Conservation (phyloP, 225 moss, liverwort and hornwort genomes). For the Sphagnum contortum region DNA sequence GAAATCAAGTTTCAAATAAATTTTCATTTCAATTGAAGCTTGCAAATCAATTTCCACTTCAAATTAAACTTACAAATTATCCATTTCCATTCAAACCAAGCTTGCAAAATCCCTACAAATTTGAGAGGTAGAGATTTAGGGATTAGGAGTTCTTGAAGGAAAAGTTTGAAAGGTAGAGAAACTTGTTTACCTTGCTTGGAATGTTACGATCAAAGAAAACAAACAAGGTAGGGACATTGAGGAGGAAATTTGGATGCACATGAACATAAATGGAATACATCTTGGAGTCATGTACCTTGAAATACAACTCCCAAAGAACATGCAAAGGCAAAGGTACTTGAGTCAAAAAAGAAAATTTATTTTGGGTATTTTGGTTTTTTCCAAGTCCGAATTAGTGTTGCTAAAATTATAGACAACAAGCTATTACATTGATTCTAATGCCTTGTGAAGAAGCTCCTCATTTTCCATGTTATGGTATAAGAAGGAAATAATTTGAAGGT, state of each 20-base stretch:
- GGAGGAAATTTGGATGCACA: slow-evolving; percentile 22
- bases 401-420: slow-evolving; percentile 10
- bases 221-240: slow-evolving; percentile 14
- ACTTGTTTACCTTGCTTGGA: slow-evolving; percentile 32
- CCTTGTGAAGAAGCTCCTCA: slow-evolving; percentile 26
- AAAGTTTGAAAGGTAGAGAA: no score
- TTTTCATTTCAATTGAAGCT: no score
- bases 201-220: slow-evolving; percentile 39
- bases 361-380: slow-evolving; percentile 6
- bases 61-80: not conserved
- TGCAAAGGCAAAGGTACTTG: slow-evolving; percentile 31
- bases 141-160: not conserved
- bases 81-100: not conserved
- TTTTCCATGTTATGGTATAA: slow-evolving; percentile 43
- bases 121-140: not conserved
- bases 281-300: slow-evolving; percentile 18
- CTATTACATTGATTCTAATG: not conserved
- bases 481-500: no score
- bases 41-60: no score
- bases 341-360: slow-evolving; percentile 38
- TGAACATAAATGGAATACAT: slow-evolving; percentile 38
- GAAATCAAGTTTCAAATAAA: not conserved
- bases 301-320: slow-evolving; percentile 45
- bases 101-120: not conserved
- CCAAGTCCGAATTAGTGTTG: not conserved